Evolutionary conservation across 495 filamentous ascomycete genomes (phyloP), one percentile per base, ranked within the genome.

Genomic region (Pseudomonodictys pantanalensis): DNA sequence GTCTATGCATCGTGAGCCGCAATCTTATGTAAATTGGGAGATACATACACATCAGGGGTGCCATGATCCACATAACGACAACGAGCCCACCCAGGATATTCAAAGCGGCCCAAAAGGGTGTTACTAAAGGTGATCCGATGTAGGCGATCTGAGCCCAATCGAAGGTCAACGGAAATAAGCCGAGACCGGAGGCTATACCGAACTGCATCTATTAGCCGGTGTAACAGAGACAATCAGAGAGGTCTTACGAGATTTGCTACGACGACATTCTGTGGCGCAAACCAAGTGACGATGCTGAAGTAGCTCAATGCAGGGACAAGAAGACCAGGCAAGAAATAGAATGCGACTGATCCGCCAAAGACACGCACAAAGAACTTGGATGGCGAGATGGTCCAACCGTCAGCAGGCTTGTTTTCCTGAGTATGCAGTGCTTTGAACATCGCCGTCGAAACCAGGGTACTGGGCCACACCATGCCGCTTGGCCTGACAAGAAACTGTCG

Each of bases 131-230:
- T 26, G 88, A 93, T 11, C 89, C 88, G 59, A 92, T 95, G 64
- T 91, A 95, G 8, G 92, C 90, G 39, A 96, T 85, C 73, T 96
- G 92, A 0, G 88, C 84, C 91, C 91, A 96, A 73, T 96, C 91
- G 59, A 96, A 96, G 0, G 91, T 96, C 66, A 96, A 66, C 3
- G 92, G 84, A 48, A 93, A 92, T 58, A 96, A 78, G 2, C 91
- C 91, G 38, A 95, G 76, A 22, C 91, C 90, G 2, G 90, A 92
- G n/a, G 83, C 75, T 29, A 92, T 86, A 3, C 91, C 91, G 61
- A 95, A 93, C 61, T 79, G 50, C 1, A 43, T 17, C 18, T 46
- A 10, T 30, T 24, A 42, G 46, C 9, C n/a, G 2, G 4, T 22
- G n/a, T 12, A 7, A 28, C 20, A 18, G 3, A 35, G 2, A 35